Conservation (phyloP, 164 flowering plant genomes). For the Piper betle region DNA sequence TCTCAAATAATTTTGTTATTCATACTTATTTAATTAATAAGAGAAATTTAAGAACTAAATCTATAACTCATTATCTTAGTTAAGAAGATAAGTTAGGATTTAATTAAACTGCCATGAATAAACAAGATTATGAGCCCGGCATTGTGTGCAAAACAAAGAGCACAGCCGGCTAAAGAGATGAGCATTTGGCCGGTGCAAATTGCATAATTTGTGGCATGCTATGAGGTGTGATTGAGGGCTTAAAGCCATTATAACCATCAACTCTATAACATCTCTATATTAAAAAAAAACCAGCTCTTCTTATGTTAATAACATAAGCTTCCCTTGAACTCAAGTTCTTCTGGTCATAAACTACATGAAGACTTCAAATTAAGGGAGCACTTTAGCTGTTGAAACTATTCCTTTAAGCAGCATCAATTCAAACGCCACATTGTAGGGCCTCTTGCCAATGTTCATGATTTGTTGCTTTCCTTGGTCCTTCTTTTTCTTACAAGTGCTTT, state of each 20-base stretch:
- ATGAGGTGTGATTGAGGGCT: background rate
- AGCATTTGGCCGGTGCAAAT: background rate
- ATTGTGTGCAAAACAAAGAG: background rate
- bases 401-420: no score
- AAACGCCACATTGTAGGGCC: background rate
- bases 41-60: no score
- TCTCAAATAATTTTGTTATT: no score
- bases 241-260: background rate
- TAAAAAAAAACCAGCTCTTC: background rate
- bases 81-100: no score
- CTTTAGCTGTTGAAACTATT: background rate
- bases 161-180: background rate
- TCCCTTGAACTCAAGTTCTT: background rate
- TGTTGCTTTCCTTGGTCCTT: background rate
- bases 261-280: background rate
- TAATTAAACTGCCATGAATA: no score
- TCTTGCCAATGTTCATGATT: background rate
- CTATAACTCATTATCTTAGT: no score
- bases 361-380: no score
- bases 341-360: background rate
- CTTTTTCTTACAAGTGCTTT: background rate
- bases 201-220: slow-evolving; percentile 1
- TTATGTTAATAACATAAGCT: no score
- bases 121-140: no score
- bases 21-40: no score